These are phyloP conservation scores for Boletellus emodensis DNA, from an alignment of 768 basidiomycete species.

Conservation along the genomic window DNA sequence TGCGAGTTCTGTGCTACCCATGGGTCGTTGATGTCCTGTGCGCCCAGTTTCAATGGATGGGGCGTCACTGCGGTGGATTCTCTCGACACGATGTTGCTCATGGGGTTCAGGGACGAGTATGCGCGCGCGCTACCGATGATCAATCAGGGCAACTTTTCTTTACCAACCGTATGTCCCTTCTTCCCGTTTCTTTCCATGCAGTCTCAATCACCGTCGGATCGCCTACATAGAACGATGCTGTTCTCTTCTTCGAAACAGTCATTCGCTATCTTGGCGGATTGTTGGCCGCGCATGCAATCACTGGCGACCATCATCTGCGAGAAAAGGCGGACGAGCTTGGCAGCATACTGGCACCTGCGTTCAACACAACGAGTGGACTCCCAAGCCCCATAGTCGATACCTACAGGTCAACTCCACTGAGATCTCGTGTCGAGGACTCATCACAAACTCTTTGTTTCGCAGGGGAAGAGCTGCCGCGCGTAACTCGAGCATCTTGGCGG, in stretches of 20 bases:
- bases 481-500: constrained; percentile 51
- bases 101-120: constrained; percentile 74
- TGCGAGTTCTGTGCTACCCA: neutral
- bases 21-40: neutral
- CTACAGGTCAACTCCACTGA: constrained; percentile 37
- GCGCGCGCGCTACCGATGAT: constrained; percentile 53
- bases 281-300: constrained; percentile 76
- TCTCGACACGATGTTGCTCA: constrained; percentile 79
- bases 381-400: constrained; percentile 71
- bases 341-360: constrained; percentile 60
- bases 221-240: constrained; percentile 25
- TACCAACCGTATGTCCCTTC: constrained; percentile 35
- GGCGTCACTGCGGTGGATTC: constrained; percentile 75
- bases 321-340: constrained; percentile 75
- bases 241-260: constrained; percentile 76
- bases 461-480: neutral
- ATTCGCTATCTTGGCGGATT: constrained; percentile 89
- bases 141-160: constrained; percentile 43
- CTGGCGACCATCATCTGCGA: constrained; percentile 59
- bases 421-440: neutral
- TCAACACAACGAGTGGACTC: constrained; percentile 65
- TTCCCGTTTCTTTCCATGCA: neutral
- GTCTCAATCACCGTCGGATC: neutral
- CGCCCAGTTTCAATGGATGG: constrained; percentile 72
- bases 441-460: neutral